phyloP scores from a whole-genome alignment of 495 filamentous ascomycete species.

The Penicillium samsonianum region DNA sequence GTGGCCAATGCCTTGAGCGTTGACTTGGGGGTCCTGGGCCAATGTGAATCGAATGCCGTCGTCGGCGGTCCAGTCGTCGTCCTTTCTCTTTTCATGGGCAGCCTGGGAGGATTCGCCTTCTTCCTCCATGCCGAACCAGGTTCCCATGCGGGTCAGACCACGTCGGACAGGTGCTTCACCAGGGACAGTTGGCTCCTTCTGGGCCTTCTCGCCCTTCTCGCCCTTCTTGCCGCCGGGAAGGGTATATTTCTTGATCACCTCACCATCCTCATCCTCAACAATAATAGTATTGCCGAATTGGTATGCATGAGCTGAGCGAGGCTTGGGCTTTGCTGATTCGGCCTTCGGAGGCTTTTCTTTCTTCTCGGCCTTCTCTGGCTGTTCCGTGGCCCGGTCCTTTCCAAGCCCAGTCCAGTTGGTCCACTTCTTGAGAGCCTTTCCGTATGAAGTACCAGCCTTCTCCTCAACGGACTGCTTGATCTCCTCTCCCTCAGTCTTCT shows the following conservation, averaged over 20 bases:
- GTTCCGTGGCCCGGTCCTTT: constrained; percentile 26
- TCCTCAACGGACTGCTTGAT: constrained; percentile 37
- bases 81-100: constrained; percentile 29
- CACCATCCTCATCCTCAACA: constrained; percentile 95
- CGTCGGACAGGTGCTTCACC: constrained; percentile 45
- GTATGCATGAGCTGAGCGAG: constrained; percentile 80
- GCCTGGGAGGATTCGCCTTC: constrained; percentile 47
- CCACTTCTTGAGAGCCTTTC: constrained; percentile 39
- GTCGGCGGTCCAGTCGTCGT: constrained; percentile 65
- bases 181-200: constrained; percentile 28
- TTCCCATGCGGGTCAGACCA: constrained; percentile 59
- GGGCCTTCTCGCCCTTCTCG: constrained; percentile 22
- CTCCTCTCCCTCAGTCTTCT: constrained; percentile 49
- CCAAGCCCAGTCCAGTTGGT: constrained; percentile 46
- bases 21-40: constrained; percentile 38
- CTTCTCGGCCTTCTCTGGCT: constrained; percentile 23
- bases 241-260: constrained; percentile 96
- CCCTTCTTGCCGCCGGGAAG: constrained; percentile 56
- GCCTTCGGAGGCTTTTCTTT: constrained; percentile 17
- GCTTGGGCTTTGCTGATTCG: constrained; percentile 27
- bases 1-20: constrained; percentile 35
- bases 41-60: constrained; percentile 87
- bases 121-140: constrained; percentile 59
- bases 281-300: constrained; percentile 97
- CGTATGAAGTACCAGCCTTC: constrained; percentile 32